Evolutionary conservation across 495 filamentous ascomycete species (phyloP).

Genomic region (Penicillium coffeae): DNA sequence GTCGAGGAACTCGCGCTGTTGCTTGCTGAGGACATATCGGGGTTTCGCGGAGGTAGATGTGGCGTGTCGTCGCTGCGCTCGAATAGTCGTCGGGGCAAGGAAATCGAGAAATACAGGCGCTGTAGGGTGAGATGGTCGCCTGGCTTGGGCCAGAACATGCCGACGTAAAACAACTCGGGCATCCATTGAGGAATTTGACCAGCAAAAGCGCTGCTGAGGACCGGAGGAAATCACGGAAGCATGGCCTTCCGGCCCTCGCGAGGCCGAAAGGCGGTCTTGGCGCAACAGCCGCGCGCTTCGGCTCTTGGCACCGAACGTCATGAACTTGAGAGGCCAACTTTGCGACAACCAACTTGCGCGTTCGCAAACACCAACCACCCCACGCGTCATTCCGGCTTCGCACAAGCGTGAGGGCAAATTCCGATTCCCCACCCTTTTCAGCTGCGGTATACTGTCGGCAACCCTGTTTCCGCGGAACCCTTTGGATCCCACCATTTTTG

Average conservation of each 20-base stretch:
- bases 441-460: neutral
- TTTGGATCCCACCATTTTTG: constrained; percentile 5
- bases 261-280: constrained; percentile 6
- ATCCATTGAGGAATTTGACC: too few species aligned
- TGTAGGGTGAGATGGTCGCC: constrained; percentile 8
- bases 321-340: constrained; percentile 26
- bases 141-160: constrained; percentile 14
- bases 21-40: constrained; percentile 60
- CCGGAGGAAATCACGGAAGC: neutral
- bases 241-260: too few species aligned
- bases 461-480: neutral
- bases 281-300: constrained; percentile 26
- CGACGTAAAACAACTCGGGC: constrained; percentile 17
- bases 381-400: constrained; percentile 1
- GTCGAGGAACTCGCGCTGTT: constrained; percentile 73
- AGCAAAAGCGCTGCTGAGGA: neutral
- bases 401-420: constrained; percentile 6
- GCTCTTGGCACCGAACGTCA: constrained; percentile 26
- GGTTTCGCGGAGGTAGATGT: constrained; percentile 34
- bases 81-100: constrained; percentile 35
- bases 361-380: neutral
- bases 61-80: constrained; percentile 26
- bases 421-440: neutral
- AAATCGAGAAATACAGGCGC: constrained; percentile 39
- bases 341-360: constrained; percentile 1